Evolutionary conservation across 1,284 basidiomycete species (phyloP), one percentile per base, ranked within the genome.

Genomic region (Leccinum griseonigrum): DNA sequence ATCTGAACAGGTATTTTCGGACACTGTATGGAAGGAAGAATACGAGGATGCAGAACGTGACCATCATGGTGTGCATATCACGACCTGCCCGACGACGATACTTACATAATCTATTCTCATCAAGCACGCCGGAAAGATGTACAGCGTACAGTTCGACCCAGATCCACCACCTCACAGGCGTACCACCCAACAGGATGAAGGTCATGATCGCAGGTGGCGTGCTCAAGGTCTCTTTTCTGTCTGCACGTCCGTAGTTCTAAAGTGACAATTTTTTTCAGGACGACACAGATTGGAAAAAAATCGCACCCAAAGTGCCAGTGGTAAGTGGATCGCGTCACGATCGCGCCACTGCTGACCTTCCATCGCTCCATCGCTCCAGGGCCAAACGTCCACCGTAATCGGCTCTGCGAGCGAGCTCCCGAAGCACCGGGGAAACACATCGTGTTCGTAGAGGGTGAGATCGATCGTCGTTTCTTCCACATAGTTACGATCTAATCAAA

Each of bases 141-240:
- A 88, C 75, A 85, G 84, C 69, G 75, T 90, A 48, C 72, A 80
- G 56, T 84, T 95, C 46, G 85, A 95, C 75, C 78, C 86, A 4
- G 83, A 88, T 73, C 82, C 84, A 6, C 85, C 91, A 6, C 85
- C 79, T 83, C 50, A 98, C 95, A 0, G 94, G 94, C 10, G 90
- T 98, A 4, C 94, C 95, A 11, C 75, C 85, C 56, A 94, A 96
- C 69, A 84, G 95, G 56, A 96, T 97, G 91, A 99, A 98, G 77
- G 91, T 98, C 66, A 96, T 98, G 92, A 83, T 97, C 74, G 98
- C 97, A 75, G 93, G 93, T 55, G 93, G 93, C n/a, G 83, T 94
- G 68, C 83, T 97, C 73, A 95, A 94, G 84, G 92, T 90, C 59
- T 22, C 71, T 10, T 51, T 51, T 65, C 54, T 31, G n/a, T n/a